Base-by-base conservation (phyloP, 2,329 filamentous ascomycete genomes). In the Myriosclerotinia scirpicola region DNA sequence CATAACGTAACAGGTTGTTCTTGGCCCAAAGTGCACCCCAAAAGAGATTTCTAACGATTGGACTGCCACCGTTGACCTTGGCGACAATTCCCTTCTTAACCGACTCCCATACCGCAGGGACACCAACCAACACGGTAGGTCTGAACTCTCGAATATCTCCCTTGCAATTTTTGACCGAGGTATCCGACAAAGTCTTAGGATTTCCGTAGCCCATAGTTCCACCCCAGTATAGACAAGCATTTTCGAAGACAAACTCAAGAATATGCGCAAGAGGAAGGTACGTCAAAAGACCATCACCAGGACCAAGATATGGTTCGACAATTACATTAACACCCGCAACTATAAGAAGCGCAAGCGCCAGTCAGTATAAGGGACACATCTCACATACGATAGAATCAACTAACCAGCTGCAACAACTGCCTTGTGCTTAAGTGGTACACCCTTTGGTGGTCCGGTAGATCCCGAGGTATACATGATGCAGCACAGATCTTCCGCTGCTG, bases 211-310 rank as follows among this genome's bases (percentile, higher is more conserved):
- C 95, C 81, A 98, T 89, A 52, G 90, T 93, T 72, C 90, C 92
- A 72, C 95, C 95, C 83, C 94, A 91, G 80, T 88, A 95, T 69
- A 98, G 79, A 67, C 90, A 92, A 11, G 93, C 82, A 77, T 96
- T 97, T 80, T 99, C 95, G 71, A 98, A 92, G 67, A 93, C 90
- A 78, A 96, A 95, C 78, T 98, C 95, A 73, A 98, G 88, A 74
- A 97, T 97, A 78, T 99, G 95, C 2, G 95, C 93, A 63, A 96
- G 87, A 1, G 95, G 95, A 15, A 99, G 86, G 78, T 97, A 99
- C 40, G 93, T 92, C 54, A 98, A 85, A 60, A 97, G 83, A 53
- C 85, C 85, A 73, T 98, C 95, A 59, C 84, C 86, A 67, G 90
- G 87, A 67, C 88, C 89, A 61, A 98, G 86, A 74, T 90, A 90